phyloP scores from a whole-genome alignment of 176 grass and related monocot genomes.

The Carex kokanica region DNA sequence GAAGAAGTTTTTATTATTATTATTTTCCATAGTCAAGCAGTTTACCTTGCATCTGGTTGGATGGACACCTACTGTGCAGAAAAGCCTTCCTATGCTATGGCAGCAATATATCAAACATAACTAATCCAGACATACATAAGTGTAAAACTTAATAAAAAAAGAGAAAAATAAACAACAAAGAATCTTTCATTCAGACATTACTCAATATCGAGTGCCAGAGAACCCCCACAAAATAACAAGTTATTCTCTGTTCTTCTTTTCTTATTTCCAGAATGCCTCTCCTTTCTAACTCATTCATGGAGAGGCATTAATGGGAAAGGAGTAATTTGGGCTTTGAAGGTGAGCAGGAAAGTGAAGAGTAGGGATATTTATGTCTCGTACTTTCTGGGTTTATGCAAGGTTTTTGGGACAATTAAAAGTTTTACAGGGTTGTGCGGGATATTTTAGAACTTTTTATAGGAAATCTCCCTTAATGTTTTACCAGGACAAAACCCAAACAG shows the following conservation, averaged over 20 bases:
- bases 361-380: background rate
- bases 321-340: background rate
- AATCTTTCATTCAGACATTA: background rate
- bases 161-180: background rate
- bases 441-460: background rate
- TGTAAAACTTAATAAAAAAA: background rate
- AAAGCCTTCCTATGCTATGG: slow-evolving; percentile 64
- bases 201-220: background rate
- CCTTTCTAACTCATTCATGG: background rate
- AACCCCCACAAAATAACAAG: background rate
- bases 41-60: slow-evolving; percentile 90
- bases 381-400: background rate
- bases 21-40: background rate
- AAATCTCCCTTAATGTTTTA: background rate
- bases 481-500: background rate
- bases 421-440: background rate
- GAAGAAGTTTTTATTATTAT: background rate
- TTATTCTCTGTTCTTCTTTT: background rate
- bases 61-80: slow-evolving; percentile 89
- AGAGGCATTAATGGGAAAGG: background rate
- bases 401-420: background rate
- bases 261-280: background rate
- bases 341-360: background rate
- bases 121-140: slow-evolving; percentile 44
- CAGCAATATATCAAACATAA: slow-evolving; percentile 29